phyloP scores from a whole-genome alignment of 441 rosid species.

The Populus hybrid region DNA sequence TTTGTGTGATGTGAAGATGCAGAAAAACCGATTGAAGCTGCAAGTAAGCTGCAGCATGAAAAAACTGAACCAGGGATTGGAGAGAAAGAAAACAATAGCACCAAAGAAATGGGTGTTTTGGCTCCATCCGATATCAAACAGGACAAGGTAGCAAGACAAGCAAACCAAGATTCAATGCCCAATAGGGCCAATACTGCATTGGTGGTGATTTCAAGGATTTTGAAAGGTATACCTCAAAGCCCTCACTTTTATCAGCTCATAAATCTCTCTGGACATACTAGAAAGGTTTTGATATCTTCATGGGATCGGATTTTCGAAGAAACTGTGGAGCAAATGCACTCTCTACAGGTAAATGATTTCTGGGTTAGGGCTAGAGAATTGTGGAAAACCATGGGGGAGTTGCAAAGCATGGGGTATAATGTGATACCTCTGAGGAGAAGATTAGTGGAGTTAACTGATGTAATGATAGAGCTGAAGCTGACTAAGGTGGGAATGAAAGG shows the following conservation, averaged over 20 bases:
- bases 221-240: conserved; percentile 21
- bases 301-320: conserved; percentile 26
- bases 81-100: background rate
- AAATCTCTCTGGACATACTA: conserved; percentile 18
- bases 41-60: background rate
- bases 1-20: background rate
- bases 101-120: background rate
- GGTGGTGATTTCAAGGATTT: conserved; percentile 7
- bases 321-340: conserved; percentile 14
- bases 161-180: background rate
- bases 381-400: conserved; percentile 27
- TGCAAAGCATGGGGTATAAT: conserved; percentile 26
- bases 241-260: conserved; percentile 26
- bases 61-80: background rate
- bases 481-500: background rate
- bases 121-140: background rate
- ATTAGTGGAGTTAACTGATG: conserved; percentile 16
- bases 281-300: conserved; percentile 7
- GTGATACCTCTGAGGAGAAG: conserved; percentile 23
- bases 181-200: conserved; percentile 4
- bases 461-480: background rate
- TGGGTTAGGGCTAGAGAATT: conserved; percentile 17
- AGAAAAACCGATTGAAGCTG: too few species aligned
- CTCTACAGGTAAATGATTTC: conserved; percentile 12
- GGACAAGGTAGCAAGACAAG: conserved; percentile 3